Percentiles rank a stretch among this genome's conserved stretches.
These are phyloP conservation scores for Candida chilensis DNA, from an alignment of 805 yeast species.

Conservation along the genomic window DNA sequence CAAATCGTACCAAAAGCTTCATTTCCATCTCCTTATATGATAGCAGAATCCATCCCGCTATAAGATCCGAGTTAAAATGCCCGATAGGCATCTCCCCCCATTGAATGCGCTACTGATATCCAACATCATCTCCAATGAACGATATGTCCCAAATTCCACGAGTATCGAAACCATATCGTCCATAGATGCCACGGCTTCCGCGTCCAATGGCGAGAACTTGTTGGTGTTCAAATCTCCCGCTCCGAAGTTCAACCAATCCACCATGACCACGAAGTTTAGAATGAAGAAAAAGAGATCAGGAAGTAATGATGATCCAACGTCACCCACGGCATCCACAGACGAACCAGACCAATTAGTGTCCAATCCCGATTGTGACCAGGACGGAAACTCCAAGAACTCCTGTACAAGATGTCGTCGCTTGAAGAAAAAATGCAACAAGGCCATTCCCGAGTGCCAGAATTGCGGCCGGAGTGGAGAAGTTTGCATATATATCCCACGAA, in stretches of 20 bases:
- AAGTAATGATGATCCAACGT: neutral
- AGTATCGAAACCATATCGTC: too few species aligned
- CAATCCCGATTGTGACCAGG: neutral
- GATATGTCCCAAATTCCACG: too few species aligned
- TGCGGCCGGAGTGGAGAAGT: conserved; percentile 25
- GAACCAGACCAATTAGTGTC: conserved; percentile 2
- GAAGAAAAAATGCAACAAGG: conserved; percentile 40
- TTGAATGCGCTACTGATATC: too few species aligned
- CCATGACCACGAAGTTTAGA: conserved; percentile 1
- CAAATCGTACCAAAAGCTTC: too few species aligned
- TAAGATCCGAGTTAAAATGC: too few species aligned
- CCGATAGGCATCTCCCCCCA: too few species aligned
- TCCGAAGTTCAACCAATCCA: conserved; percentile 1
- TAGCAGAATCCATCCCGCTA: too few species aligned
- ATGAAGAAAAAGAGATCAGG: neutral
- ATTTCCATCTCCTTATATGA: too few species aligned
- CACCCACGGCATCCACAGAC: conserved; percentile 1
- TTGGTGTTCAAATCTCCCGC: too few species aligned
- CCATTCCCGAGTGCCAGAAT: conserved; percentile 30
- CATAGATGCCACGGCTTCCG: too few species aligned
- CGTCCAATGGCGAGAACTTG: too few species aligned
- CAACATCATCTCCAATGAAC: too few species aligned
- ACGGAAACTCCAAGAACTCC: conserved; percentile 11
- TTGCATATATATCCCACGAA: conserved; percentile 34
- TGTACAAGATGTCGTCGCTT: conserved; percentile 38